Evolutionary conservation across 768 basidiomycete species (phyloP).

Genomic region (Termitomyces sp.): DNA sequence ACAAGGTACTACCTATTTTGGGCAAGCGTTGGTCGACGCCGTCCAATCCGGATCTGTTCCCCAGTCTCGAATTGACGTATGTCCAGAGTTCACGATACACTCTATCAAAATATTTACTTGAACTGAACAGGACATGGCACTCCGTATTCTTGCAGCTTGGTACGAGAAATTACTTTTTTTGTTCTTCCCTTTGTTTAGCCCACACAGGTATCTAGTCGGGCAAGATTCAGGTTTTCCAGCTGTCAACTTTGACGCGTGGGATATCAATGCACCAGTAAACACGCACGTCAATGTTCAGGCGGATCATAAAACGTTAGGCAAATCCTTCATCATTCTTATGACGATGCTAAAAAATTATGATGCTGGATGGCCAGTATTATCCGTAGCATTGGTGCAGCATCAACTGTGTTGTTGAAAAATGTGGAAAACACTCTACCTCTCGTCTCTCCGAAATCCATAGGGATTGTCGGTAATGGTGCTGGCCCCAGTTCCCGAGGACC

Average conservation of each 20-base stretch:
- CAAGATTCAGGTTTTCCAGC: slow-evolving; percentile 44
- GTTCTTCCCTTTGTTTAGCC: background rate
- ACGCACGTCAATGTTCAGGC: slow-evolving; percentile 54
- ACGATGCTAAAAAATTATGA: background rate
- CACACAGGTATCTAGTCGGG: slow-evolving; percentile 36
- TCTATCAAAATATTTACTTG: background rate
- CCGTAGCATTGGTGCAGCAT: slow-evolving; percentile 56
- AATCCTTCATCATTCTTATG: background rate
- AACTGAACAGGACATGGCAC: slow-evolving; percentile 36
- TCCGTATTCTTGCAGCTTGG: slow-evolving; percentile 42
- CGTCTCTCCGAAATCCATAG: slow-evolving; percentile 43
- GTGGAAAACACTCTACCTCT: slow-evolving; percentile 40
- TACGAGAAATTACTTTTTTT: slow-evolving; percentile 18
- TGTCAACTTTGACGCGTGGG: slow-evolving; percentile 60
- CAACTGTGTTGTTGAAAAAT: slow-evolving; percentile 65
- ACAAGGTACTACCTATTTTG: slow-evolving; percentile 51
- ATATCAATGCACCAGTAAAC: slow-evolving; percentile 30
- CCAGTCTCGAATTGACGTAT: slow-evolving; percentile 51
- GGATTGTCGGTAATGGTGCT: slow-evolving; percentile 57
- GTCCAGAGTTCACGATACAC: background rate
- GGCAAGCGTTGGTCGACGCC: slow-evolving; percentile 51
- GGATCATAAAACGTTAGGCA: slow-evolving; percentile 44
- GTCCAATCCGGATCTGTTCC: slow-evolving; percentile 62
- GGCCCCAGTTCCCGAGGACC: slow-evolving; percentile 50
- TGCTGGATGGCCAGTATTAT: slow-evolving; percentile 43